Conservation (phyloP, 345 rosid genomes). For the Populus simonii region DNA sequence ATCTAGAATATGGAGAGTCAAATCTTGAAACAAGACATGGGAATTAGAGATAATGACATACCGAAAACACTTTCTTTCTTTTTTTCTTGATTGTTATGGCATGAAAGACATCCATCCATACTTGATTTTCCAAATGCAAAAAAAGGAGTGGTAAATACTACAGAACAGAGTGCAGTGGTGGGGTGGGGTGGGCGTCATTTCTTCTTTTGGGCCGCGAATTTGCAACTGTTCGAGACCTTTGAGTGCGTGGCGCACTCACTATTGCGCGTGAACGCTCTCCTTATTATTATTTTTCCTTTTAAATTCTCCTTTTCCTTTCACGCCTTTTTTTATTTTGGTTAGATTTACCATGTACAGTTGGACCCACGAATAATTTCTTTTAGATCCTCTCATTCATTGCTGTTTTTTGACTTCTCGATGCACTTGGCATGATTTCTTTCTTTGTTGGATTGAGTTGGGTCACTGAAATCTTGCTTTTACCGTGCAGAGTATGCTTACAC, state of each 20-base stretch:
- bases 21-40: neutral
- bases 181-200: neutral
- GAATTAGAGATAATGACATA: neutral
- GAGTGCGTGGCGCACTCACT: slow-evolving; percentile 27
- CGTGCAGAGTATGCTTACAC: slow-evolving; percentile 89
- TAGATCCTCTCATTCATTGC: slow-evolving; percentile 7
- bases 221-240: slow-evolving; percentile 12
- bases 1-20: neutral
- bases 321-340: neutral
- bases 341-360: slow-evolving; percentile 3
- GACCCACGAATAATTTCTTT: slow-evolving; percentile 10
- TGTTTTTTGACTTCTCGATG: slow-evolving; percentile 16
- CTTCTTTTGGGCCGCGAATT: slow-evolving; percentile 16
- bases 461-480: neutral
- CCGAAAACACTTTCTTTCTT: neutral
- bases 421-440: neutral
- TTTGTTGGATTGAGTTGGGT: neutral
- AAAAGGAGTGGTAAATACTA: neutral
- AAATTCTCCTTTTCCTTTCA: neutral
- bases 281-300: neutral
- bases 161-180: neutral
- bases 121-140: neutral
- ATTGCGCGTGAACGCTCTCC: slow-evolving; percentile 26
- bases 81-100: neutral
- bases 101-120: neutral